Base-by-base conservation (phyloP, 257 asterid species). In the Rehmannia glutinosa region DNA sequence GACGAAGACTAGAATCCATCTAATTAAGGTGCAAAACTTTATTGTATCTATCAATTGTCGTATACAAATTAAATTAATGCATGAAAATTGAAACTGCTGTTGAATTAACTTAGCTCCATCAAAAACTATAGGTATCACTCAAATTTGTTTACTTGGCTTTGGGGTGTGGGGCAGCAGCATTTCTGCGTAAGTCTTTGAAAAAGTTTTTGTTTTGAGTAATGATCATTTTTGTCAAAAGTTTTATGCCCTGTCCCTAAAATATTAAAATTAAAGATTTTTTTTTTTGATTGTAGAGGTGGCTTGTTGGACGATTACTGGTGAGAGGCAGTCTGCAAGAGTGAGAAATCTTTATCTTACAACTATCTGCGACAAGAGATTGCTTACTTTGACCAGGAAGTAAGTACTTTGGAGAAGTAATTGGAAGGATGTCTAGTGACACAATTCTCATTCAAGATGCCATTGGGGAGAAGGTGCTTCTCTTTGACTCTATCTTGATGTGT, bases 291-390 rank as follows among this genome's bases (percentile, higher is more conserved):
- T 71, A 87, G 95, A 87, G 83, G 76, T 77, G 28, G 38, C 75
- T 24, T 82, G 86, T 66, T 87, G 91, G 91, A 77, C 39, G 61
- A 23, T 82, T 61, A 84, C 89, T 2, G 91, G 87, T 17, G 87
- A 77, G 68, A 76, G 91, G 73, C 95, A 87, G 75, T 78, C 87
- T 9, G 68, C 83, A 1, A 53, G 86, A 69, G 52, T 87, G 36
- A 73, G 84, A 70, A 36, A 63, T 23, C 72, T 75, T 23, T 83
- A 84, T 51, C 64, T 82, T 27, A 64, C 50, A 51, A 64, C 76
- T 8, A 61, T 87, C 77, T 87, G 39, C 73, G 72, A 27, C 91
- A 87, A 72, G 89, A 87, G 47, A 73, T 87, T 59, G 77, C 80
- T 16, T 87, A 62, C 72, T 87, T 82, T 33, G 91, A 84, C 64